phyloP scores from a whole-genome alignment of 2,329 filamentous ascomycete genomes.

The Aschersonia sp. region DNA sequence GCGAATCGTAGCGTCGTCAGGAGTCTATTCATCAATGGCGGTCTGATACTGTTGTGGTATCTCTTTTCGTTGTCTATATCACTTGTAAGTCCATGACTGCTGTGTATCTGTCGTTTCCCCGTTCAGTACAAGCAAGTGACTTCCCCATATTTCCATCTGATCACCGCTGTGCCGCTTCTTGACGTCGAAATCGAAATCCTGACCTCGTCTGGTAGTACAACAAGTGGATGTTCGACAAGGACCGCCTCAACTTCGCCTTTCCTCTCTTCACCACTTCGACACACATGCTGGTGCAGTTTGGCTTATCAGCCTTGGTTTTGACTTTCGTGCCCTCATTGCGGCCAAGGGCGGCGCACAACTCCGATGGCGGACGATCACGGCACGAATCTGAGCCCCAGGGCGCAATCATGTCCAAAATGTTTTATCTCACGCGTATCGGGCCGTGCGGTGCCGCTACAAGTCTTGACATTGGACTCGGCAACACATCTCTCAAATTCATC shows the following conservation, averaged over 20 bases:
- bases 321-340: conserved; percentile 73
- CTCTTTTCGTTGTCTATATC: conserved; percentile 88
- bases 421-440: conserved; percentile 83
- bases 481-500: conserved; percentile 92
- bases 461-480: conserved; percentile 89
- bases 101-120: background rate
- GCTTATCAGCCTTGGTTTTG: conserved; percentile 61
- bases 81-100: conserved; percentile 43
- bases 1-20: conserved; percentile 62
- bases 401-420: conserved; percentile 70
- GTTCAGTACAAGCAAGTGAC: background rate
- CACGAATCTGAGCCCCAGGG: conserved; percentile 38
- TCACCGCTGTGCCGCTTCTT: no score
- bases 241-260: conserved; percentile 79
- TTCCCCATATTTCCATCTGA: no score
- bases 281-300: conserved; percentile 93
- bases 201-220: conserved; percentile 56
- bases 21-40: conserved; percentile 57
- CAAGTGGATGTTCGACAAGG: conserved; percentile 97
- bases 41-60: conserved; percentile 78
- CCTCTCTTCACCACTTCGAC: conserved; percentile 89
- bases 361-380: conserved; percentile 34
- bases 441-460: conserved; percentile 89
- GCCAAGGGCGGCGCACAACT: conserved; percentile 38
- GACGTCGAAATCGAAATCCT: background rate